phyloP scores from a whole-genome alignment of 169 alveolate species.

The Amoebophrya sp. region DNA sequence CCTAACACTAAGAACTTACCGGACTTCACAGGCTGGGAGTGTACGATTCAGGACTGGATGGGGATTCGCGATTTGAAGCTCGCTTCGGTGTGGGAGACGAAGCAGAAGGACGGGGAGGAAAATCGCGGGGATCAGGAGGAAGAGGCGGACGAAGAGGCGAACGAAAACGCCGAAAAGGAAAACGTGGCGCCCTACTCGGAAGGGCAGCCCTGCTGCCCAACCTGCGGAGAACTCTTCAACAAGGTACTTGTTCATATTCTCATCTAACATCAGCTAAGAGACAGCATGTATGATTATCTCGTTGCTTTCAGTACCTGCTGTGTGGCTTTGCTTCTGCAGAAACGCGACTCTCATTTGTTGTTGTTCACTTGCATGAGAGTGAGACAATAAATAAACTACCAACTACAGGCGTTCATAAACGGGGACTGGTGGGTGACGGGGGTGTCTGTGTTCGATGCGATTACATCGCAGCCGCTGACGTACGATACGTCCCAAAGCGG shows the following conservation, averaged over 20 bases:
- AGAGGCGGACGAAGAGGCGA: background rate
- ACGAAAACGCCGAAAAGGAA: background rate
- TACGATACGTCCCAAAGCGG: background rate
- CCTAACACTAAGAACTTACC: too few relatives aligned
- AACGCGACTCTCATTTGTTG: too few relatives aligned
- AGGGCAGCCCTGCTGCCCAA: background rate
- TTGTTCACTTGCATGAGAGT: too few relatives aligned
- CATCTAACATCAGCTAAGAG: too few relatives aligned
- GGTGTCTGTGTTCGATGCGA: background rate
- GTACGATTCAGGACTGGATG: background rate
- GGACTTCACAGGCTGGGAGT: background rate
- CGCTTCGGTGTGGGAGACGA: background rate
- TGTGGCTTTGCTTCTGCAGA: too few relatives aligned
- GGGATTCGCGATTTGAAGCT: background rate
- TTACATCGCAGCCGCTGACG: background rate
- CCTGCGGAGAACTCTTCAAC: background rate
- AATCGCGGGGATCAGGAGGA: background rate
- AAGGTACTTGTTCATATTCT: background rate
- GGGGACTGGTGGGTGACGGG: background rate
- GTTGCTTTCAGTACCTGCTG: too few relatives aligned
- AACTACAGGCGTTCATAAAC: background rate
- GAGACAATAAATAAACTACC: too few relatives aligned
- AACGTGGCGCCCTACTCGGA: background rate
- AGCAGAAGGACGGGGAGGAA: background rate
- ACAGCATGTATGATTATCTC: too few relatives aligned